Conservation (phyloP, 1,284 basidiomycete species). For the Vanrija sp. region DNA sequence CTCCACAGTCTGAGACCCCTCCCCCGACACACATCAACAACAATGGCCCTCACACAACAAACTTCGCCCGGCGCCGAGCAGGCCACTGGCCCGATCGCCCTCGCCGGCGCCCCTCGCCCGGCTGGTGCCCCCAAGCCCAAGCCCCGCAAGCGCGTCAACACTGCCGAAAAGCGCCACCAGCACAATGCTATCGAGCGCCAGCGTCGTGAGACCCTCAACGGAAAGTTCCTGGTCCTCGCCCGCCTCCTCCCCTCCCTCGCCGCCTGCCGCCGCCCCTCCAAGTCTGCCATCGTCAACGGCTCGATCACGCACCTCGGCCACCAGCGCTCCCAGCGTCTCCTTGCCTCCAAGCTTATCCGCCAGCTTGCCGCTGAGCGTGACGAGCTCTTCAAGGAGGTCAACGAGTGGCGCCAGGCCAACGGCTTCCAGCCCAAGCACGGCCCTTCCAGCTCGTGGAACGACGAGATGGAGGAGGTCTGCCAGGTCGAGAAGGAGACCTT, state of each 20-base stretch:
- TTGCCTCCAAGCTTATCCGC: constrained; percentile 72
- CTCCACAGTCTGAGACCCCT: no score
- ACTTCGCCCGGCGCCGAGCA: constrained; percentile 25
- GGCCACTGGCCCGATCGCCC: constrained; percentile 12
- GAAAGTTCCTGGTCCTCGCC: constrained; percentile 79
- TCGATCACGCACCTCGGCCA: constrained; percentile 78
- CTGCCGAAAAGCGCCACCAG: constrained; percentile 84
- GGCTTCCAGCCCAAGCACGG: constrained; percentile 58
- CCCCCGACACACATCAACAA: background rate
- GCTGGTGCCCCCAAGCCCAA: constrained; percentile 56
- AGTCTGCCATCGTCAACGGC: constrained; percentile 90
- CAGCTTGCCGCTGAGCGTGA: constrained; percentile 70
- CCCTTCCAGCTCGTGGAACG: constrained; percentile 39
- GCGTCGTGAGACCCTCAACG: constrained; percentile 83
- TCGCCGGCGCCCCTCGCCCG: constrained; percentile 18
- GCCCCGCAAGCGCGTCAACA: constrained; percentile 71
- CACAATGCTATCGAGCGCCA: constrained; percentile 94
- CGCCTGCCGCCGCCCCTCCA: constrained; percentile 83
- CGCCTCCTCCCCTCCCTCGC: constrained; percentile 82
- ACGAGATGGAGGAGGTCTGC: constrained; percentile 44
- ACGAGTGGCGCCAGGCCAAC: constrained; percentile 77
- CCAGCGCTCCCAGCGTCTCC: constrained; percentile 69
- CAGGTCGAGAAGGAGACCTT: constrained; percentile 48
- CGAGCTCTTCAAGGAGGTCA: constrained; percentile 73
- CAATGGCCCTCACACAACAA: background rate